Conservation (phyloP, 805 yeast genomes). For the Wickerhamiella bombiphila region DNA sequence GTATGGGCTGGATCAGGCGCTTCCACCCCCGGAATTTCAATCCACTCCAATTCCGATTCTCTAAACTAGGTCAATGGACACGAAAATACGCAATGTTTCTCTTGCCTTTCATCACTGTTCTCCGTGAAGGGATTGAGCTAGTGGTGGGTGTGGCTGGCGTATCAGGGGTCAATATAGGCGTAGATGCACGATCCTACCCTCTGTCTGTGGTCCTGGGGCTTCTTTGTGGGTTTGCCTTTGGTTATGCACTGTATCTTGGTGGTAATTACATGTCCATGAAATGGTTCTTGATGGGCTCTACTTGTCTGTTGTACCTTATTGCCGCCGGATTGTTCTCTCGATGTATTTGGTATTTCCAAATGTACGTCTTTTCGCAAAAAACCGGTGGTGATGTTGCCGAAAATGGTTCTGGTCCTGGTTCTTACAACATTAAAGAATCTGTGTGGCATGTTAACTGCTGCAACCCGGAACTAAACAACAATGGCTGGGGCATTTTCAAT, state of each 20-base stretch:
- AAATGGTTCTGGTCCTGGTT: slow-evolving; percentile 86
- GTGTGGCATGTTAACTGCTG: slow-evolving; percentile 98
- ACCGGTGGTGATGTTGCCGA: slow-evolving; percentile 96
- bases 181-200: slow-evolving; percentile 65
- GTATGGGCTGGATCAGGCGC: slow-evolving; percentile 10
- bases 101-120: slow-evolving; percentile 76
- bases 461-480: slow-evolving; percentile 63
- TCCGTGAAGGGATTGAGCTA: slow-evolving; percentile 96
- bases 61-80: slow-evolving; percentile 25
- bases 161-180: slow-evolving; percentile 47
- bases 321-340: slow-evolving; percentile 88
- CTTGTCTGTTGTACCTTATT: slow-evolving; percentile 77
- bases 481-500: slow-evolving; percentile 94
- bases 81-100: slow-evolving; percentile 79
- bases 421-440: slow-evolving; percentile 61
- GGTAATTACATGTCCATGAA: slow-evolving; percentile 77
- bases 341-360: slow-evolving; percentile 83
- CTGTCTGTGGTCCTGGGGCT: slow-evolving; percentile 84
- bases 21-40: slow-evolving; percentile 13
- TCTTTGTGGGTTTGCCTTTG: slow-evolving; percentile 60
- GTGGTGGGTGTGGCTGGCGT: slow-evolving; percentile 86
- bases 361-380: slow-evolving; percentile 40
- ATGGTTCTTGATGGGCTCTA: slow-evolving; percentile 71
- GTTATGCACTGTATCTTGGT: slow-evolving; percentile 59
- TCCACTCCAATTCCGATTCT: slow-evolving; percentile 15